These are phyloP conservation scores for Leccinum arenicola DNA, from an alignment of 768 basidiomycete genomes.

Conservation along the genomic window DNA sequence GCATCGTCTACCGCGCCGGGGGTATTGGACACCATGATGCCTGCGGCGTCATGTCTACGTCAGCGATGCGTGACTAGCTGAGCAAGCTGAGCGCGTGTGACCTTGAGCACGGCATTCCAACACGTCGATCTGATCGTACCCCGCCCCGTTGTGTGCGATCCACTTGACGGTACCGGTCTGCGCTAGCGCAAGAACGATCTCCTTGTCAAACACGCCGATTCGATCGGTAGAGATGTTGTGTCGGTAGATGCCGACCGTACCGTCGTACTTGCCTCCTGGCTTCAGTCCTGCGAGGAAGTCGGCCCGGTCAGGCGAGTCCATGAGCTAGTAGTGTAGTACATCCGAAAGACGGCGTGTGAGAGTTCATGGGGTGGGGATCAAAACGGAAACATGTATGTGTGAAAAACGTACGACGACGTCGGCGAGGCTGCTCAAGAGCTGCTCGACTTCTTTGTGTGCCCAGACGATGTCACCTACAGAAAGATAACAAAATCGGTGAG, in stretches of 20 bases:
- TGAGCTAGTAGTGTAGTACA: constrained; percentile 33
- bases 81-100: constrained; percentile 20
- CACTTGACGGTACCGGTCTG: constrained; percentile 56
- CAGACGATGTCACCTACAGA: constrained; percentile 66
- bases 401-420: constrained; percentile 66
- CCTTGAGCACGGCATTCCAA: constrained; percentile 68
- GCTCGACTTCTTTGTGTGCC: constrained; percentile 73
- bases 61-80: not conserved
- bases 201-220: constrained; percentile 80
- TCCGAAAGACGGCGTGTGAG: not conserved
- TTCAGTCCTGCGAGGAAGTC: constrained; percentile 66
- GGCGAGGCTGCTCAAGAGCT: constrained; percentile 63
- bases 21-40: constrained; percentile 80
- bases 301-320: constrained; percentile 59
- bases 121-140: constrained; percentile 83
- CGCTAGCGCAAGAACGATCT: constrained; percentile 68
- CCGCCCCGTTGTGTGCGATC: constrained; percentile 92
- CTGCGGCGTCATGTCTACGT: constrained; percentile 5
- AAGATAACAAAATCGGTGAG: not conserved
- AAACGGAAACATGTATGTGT: no score
- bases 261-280: constrained; percentile 69
- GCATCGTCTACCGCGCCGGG: constrained; percentile 89
- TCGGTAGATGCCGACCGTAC: constrained; percentile 74
- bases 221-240: constrained; percentile 61
- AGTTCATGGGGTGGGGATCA: not conserved